Evolutionary conservation across 768 basidiomycete species (phyloP).

Genomic region (Podaxis pistillaris): DNA sequence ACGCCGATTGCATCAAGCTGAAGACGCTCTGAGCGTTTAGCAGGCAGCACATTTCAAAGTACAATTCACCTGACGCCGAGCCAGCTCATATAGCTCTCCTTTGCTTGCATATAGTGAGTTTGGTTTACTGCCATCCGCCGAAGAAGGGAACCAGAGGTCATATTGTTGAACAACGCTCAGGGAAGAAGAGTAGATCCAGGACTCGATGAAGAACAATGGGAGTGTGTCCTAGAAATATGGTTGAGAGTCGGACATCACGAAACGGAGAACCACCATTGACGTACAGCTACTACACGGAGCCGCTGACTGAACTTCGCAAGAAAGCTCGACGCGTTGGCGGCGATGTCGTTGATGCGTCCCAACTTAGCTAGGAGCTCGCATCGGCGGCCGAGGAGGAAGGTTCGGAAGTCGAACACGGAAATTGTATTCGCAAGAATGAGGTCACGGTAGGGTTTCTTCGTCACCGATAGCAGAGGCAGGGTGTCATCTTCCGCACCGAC

Average conservation of each 20-base stretch:
- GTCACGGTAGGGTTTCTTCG: conserved; percentile 84
- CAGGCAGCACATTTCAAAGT: conserved; percentile 1
- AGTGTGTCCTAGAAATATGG: conserved; percentile 40
- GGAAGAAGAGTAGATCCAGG: conserved; percentile 92
- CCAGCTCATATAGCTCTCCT: conserved; percentile 89
- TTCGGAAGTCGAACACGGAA: conserved; percentile 90
- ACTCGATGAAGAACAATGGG: conserved; percentile 77
- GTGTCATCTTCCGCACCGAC: conserved; percentile 74
- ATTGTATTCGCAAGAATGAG: conserved; percentile 88
- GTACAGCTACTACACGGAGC: conserved; percentile 74
- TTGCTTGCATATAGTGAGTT: conserved; percentile 69
- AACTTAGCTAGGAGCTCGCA: conserved; percentile 72
- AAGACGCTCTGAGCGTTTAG: neutral
- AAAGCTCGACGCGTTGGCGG: conserved; percentile 70
- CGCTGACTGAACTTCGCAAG: conserved; percentile 74
- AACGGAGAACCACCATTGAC: conserved; percentile 32
- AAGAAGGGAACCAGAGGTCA: conserved; percentile 61
- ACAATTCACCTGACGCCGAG: conserved; percentile 70
- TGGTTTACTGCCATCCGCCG: conserved; percentile 42
- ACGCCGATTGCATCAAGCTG: conserved; percentile 89
- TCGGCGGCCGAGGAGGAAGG: conserved; percentile 87
- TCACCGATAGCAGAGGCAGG: conserved; percentile 70
- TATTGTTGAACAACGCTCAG: conserved; percentile 81
- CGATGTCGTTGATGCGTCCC: conserved; percentile 67
- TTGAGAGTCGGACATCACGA: conserved; percentile 9